Percentiles rank a stretch among this genome's conserved stretches.
Conservation (phyloP, 441 rosid genomes). For the Jatropha multifida region DNA sequence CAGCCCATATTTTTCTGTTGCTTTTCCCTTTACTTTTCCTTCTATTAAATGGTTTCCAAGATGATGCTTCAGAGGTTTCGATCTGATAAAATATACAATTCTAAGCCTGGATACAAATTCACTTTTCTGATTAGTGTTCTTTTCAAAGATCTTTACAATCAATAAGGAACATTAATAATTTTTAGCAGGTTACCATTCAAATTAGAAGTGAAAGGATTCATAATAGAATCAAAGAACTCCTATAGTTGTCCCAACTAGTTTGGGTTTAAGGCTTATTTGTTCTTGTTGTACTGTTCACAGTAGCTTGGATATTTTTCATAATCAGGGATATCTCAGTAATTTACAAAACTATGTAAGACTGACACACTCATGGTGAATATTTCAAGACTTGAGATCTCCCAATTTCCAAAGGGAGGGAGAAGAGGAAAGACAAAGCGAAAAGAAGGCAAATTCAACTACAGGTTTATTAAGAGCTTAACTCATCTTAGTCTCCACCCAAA, state of each 20-base stretch:
- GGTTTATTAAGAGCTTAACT: background rate
- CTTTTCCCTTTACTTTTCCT: background rate
- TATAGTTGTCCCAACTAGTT: no score
- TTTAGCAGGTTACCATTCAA: no score
- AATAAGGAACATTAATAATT: background rate
- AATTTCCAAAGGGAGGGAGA: background rate
- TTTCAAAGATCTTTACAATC: background rate
- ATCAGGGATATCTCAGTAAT: no score
- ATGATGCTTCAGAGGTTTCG: no score
- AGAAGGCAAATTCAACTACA: background rate
- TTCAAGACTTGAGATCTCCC: slow-evolving; percentile 1
- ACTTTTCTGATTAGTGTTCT: background rate
- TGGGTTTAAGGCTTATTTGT: no score
- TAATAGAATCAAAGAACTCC: no score
- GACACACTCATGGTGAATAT: background rate
- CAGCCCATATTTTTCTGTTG: background rate
- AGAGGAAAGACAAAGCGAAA: background rate
- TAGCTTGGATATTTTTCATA: no score
- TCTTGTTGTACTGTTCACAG: no score
- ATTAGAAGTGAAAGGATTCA: no score
- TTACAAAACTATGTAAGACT: background rate
- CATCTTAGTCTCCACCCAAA: background rate
- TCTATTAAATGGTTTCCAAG: background rate
- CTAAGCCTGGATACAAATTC: background rate
- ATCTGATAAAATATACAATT: background rate